Conservation (phyloP, 257 asterid species). For the Datura wrightii region DNA sequence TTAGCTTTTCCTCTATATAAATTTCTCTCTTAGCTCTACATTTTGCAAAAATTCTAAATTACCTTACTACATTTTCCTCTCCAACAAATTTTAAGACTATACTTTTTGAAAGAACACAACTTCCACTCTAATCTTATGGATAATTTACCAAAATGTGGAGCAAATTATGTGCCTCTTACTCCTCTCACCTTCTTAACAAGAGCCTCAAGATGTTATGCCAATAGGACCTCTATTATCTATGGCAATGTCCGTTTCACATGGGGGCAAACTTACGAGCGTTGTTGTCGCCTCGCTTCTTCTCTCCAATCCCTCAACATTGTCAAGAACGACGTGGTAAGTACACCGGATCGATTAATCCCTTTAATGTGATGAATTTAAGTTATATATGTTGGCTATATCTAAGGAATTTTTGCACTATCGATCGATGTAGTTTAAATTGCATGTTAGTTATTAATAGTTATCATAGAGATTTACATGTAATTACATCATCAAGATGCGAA, state of each 20-base stretch:
- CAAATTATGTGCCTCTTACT: conserved; percentile 72
- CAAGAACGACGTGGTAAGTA: conserved; percentile 66
- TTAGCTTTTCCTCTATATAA: conserved; percentile 6
- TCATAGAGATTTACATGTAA: no score
- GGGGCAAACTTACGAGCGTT: conserved; percentile 72
- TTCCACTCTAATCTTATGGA: no score
- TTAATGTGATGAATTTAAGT: not conserved
- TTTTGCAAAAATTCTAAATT: not conserved
- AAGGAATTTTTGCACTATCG: not conserved
- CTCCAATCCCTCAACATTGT: conserved; percentile 42
- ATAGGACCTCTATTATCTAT: conserved; percentile 61
- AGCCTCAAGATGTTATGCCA: conserved; percentile 66
- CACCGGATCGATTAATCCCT: not conserved
- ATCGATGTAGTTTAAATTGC: not conserved
- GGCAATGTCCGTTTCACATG: conserved; percentile 65
- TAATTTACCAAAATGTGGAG: conserved; percentile 66
- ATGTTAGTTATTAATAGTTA: no score
- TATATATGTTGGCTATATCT: not conserved
- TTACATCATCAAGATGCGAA: no score
- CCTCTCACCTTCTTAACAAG: conserved; percentile 41
- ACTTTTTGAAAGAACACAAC: not conserved
- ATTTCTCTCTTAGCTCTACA: not conserved
- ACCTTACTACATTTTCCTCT: not conserved
- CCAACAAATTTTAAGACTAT: not conserved
- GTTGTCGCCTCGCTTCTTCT: conserved; percentile 81